Evolutionary conservation across 345 rosid species (phyloP), one percentile per base, ranked within the genome.

Genomic region (Salix dunnii): DNA sequence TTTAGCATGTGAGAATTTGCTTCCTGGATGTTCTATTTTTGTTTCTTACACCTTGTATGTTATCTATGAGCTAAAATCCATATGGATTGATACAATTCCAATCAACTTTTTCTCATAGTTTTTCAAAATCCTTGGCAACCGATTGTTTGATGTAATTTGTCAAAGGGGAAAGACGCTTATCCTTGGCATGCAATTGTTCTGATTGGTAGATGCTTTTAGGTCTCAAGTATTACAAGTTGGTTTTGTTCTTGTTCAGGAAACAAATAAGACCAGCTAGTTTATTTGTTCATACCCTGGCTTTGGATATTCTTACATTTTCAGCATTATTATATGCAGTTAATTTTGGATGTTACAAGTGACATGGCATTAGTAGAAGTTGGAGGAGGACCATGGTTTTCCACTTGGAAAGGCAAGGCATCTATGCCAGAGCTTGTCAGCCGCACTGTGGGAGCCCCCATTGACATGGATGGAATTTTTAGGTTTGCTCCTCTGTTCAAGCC

Each of bases 311-410:
- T 13, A 25, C 43, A 27, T 23, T 35, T 48, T 38, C 28, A 7
- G 42, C 25, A 17, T 3, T 62, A 68, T 9, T 21, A 74, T 71
- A 23, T 82, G 81, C 79, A 95, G 99, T 74, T 88, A 73, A 84
- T 93, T 62, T 80, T 95, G 84, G 93, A 95, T 13, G 88, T 87
- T 43, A 91, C 86, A 72, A 95, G 97, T 80, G 82, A 88, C 68
- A 89, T 90, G 97, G 97, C 97, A 8, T 97, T 97, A 0, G 80
- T 95, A 51, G 99, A 95, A 83, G 84, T 93, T 10, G 97, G 99
- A 77, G 99, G 99, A 82, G 99, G 99, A 27, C 99, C 97, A 2
- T 95, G 97, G 99, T 95, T 95, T 85, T 89, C 78, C 71, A 79
- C 91, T 31, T 95, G 99, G 99, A 90, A 89, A 83, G 94, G 97